phyloP scores from a whole-genome alignment of 2,329 filamentous ascomycete species.

The Pseudogymnoascus destructans region DNA sequence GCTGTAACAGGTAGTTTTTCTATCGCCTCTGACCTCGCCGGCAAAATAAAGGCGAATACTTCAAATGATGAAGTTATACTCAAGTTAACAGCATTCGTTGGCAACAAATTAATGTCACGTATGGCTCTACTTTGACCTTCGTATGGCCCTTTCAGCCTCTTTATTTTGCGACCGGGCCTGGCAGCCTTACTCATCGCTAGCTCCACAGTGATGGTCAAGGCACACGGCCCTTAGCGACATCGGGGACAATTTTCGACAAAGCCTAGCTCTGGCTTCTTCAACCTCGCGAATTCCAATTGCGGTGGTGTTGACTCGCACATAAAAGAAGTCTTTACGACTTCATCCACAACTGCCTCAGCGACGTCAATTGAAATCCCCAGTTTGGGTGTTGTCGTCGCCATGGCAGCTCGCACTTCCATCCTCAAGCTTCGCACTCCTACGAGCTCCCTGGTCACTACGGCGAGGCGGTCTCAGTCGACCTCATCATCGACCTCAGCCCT shows the following conservation, averaged over 20 bases:
- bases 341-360: not conserved
- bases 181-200: conserved; percentile 5
- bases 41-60: not conserved
- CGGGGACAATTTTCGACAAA: conserved; percentile 6
- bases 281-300: conserved; percentile 3
- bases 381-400: conserved; percentile 13
- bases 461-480: conserved; percentile 33
- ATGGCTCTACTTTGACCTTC: not conserved
- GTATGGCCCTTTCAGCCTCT: not conserved
- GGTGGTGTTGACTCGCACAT: conserved; percentile 5
- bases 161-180: conserved; percentile 6
- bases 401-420: conserved; percentile 25
- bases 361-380: conserved; percentile 8
- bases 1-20: not conserved
- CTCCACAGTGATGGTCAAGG: conserved; percentile 3
- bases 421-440: conserved; percentile 19
- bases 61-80: not conserved
- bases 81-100: not conserved
- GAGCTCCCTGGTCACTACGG: conserved; percentile 17
- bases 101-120: conserved; percentile 2
- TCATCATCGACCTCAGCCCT: conserved; percentile 78
- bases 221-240: conserved; percentile 8
- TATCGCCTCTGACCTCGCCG: not conserved
- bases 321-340: conserved; percentile 7
- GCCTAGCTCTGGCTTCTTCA: conserved; percentile 4